These are phyloP conservation scores for Lasiodiplodia theobromae DNA, from an alignment of 2,329 filamentous ascomycete genomes.

Conservation along the genomic window DNA sequence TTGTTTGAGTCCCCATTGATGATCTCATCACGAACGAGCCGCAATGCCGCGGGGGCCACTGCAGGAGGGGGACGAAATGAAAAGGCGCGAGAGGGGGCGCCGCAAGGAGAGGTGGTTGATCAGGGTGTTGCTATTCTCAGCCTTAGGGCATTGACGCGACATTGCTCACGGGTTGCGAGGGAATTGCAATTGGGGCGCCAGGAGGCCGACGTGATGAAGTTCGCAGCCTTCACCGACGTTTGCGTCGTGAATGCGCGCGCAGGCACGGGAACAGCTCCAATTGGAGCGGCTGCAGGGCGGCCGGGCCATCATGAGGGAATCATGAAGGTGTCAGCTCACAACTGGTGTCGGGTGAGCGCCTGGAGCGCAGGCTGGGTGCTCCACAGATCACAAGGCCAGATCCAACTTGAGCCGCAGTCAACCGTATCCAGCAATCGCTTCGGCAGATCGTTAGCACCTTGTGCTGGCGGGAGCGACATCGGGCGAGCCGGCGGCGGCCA, in stretches of 20 bases:
- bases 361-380: neutral
- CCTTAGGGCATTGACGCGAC: conserved; percentile 21
- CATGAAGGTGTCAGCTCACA: conserved; percentile 28
- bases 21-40: conserved; percentile 9
- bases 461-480: conserved; percentile 12
- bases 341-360: conserved; percentile 17
- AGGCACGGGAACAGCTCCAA: conserved; percentile 15
- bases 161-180: conserved; percentile 21
- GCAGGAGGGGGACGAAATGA: conserved; percentile 16
- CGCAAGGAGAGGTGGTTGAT: conserved; percentile 14
- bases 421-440: conserved; percentile 13
- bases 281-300: conserved; percentile 14
- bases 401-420: conserved; percentile 25
- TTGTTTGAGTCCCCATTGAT: conserved; percentile 21
- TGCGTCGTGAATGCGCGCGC: neutral
- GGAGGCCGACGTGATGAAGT: conserved; percentile 1
- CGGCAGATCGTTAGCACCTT: neutral
- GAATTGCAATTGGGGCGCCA: conserved; percentile 11
- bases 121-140: conserved; percentile 28
- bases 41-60: neutral
- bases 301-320: conserved; percentile 18
- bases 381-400: conserved; percentile 23
- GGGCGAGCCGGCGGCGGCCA: neutral
- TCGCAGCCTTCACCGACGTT: conserved; percentile 12
- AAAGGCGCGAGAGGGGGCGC: neutral